A percentile compares a stretch with the other conserved stretches of the same genome.
phyloP scores from a whole-genome alignment of 225 moss, liverwort and hornwort genomes.

The Neckera pumila region DNA sequence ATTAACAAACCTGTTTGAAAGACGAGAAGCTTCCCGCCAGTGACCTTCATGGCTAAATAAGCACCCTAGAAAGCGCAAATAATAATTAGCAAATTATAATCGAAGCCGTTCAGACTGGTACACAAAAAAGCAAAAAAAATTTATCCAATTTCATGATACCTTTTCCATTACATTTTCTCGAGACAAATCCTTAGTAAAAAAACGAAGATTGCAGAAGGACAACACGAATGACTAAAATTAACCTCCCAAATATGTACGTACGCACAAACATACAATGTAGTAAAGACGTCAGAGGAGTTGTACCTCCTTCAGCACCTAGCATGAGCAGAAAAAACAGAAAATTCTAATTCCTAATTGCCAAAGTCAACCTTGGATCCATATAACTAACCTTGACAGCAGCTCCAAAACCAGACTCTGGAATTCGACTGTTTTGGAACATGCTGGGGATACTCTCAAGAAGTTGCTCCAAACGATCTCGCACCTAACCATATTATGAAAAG shows the following conservation, averaged over 20 bases:
- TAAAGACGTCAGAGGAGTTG: neutral
- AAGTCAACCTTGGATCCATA: neutral
- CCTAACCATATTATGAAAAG: constrained; percentile 25
- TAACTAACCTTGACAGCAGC: constrained; percentile 79
- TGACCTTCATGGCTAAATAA: constrained; percentile 78
- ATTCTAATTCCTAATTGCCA: neutral
- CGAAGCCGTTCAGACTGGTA: neutral
- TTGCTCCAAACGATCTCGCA: constrained; percentile 83
- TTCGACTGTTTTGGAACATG: constrained; percentile 88
- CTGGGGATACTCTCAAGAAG: constrained; percentile 83
- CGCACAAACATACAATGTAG: neutral
- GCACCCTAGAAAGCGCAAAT: constrained; percentile 51
- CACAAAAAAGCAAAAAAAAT: neutral
- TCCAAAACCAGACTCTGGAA: constrained; percentile 81
- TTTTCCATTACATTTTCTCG: neutral
- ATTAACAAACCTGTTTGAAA: constrained; percentile 69
- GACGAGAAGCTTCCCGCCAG: constrained; percentile 90
- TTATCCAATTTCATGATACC: neutral
- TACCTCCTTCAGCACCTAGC: neutral
- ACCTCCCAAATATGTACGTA: neutral
- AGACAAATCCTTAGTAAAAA: neutral
- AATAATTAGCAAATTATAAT: neutral
- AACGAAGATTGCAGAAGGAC: neutral
- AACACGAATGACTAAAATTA: neutral
- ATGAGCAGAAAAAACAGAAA: neutral